Conservation (phyloP, 805 yeast species). For the Ogataea methylovora region DNA sequence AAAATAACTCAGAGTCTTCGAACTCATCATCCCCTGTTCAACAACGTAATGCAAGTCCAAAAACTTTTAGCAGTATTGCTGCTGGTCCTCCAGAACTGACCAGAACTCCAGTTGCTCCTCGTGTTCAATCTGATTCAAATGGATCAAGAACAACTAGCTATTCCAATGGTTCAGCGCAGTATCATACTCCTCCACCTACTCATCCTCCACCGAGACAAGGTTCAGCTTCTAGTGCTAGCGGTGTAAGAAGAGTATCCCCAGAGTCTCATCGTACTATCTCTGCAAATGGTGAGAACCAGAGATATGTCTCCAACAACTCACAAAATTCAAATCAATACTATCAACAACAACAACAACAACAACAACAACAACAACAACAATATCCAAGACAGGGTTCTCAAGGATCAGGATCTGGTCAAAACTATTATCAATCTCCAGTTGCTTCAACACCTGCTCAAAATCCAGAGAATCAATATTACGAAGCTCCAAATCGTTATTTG, state of each 20-base stretch:
- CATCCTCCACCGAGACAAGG: no score
- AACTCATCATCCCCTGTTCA: no score
- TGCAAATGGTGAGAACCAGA: no score
- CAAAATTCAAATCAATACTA: neutral
- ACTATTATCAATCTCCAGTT: neutral
- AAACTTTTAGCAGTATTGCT: no score
- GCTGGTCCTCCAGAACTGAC: no score
- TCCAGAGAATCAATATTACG: neutral
- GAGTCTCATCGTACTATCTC: no score
- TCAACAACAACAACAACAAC: neutral
- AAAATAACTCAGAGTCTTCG: neutral
- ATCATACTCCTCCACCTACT: no score
- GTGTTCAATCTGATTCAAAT: no score
- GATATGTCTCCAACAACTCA: neutral
- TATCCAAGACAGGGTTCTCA: neutral
- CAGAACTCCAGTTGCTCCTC: no score
- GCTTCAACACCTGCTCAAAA: neutral
- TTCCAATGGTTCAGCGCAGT: no score
- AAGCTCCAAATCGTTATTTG: neutral
- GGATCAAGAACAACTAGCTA: no score
- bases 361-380: neutral
- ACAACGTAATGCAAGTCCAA: neutral
- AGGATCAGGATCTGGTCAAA: neutral
- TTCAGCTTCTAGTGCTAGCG: neutral
- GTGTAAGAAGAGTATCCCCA: no score